These are phyloP conservation scores for Eucalyptus guilfoylei DNA, from an alignment of 345 rosid genomes.

Conservation along the genomic window DNA sequence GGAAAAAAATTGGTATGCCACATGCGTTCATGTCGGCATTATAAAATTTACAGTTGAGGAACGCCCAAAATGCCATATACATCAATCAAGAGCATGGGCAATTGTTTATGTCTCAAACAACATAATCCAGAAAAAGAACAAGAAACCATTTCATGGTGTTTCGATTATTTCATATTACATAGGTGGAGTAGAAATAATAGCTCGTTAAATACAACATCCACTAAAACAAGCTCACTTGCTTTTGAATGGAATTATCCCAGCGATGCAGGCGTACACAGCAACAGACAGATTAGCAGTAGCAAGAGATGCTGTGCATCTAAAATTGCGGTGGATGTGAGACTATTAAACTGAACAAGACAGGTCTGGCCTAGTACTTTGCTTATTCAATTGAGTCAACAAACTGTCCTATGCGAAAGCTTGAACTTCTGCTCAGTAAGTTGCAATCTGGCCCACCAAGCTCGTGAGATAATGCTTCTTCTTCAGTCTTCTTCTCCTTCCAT, in stretches of 20 bases:
- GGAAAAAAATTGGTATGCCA: background rate
- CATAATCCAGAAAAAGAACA: background rate
- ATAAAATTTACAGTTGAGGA: background rate
- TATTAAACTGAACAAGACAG: background rate
- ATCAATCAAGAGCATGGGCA: background rate
- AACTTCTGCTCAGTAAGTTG: background rate
- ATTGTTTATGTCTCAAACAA: background rate
- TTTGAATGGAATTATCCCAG: background rate
- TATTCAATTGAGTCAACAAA: background rate
- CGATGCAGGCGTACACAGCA: background rate
- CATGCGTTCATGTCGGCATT: background rate
- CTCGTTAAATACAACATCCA: background rate
- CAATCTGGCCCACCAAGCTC: slow-evolving; percentile 7
- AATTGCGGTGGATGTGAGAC: background rate
- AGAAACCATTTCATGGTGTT: background rate
- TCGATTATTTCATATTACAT: background rate
- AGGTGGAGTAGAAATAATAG: background rate
- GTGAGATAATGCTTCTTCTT: slow-evolving; percentile 40
- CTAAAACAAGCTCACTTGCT: background rate
- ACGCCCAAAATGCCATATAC: background rate
- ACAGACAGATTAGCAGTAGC: background rate
- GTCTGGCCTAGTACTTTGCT: background rate
- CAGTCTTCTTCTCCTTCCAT: slow-evolving; percentile 42
- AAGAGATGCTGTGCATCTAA: background rate
- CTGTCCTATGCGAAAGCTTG: background rate